Evolutionary conservation across 2,329 filamentous ascomycete species (phyloP), one percentile per base, ranked within the genome.

Genomic region (Tolypocladium pustulatum): DNA sequence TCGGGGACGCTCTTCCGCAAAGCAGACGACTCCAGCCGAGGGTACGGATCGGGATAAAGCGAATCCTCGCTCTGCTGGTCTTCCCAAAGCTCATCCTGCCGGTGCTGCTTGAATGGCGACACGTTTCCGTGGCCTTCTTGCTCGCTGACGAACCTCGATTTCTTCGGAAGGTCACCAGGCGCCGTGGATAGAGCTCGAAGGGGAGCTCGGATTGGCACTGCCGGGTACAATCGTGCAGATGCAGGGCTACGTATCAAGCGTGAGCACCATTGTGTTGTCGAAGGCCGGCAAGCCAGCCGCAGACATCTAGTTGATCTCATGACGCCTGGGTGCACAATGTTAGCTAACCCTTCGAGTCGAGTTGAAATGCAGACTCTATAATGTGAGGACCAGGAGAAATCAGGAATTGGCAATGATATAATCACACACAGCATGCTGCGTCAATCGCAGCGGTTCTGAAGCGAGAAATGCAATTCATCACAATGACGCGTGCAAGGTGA

Each of bases 391-490:
- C 58, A 54, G 46, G 53, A 25, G 62, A 61, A 57, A 60, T 76
- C 74, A 76, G 74, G 66, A 40, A 66, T 67, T 69, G 68, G 75
- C 73, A 72, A 36, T 68, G 65, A 68, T 75, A 58, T 71, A 69
- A 74, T 77, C 76, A 76, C 63, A 51, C 73, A 72, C 74, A 73
- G 72, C 65, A 67, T 71, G 70, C 73, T 70, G 73, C 70, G 72
- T 78, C 74, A 76, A 75, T 75, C 75, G 76, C 76, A 78, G 76
- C 76, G 76, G 76, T 78, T 77, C 76, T 78, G 73, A 76, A 75
- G 73, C 73, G 72, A 74, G 30, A 61, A 65, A 70, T 73, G 72
- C 72, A 69, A 57, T 66, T 76, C 74, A 78, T 78, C 75, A 78
- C 72, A 60, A 60, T 66, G 58, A 55, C 30, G 32, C 15, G 17